These are phyloP conservation scores for Microcera coccophila DNA, from an alignment of 2,329 filamentous ascomycete genomes.

Conservation along the genomic window DNA sequence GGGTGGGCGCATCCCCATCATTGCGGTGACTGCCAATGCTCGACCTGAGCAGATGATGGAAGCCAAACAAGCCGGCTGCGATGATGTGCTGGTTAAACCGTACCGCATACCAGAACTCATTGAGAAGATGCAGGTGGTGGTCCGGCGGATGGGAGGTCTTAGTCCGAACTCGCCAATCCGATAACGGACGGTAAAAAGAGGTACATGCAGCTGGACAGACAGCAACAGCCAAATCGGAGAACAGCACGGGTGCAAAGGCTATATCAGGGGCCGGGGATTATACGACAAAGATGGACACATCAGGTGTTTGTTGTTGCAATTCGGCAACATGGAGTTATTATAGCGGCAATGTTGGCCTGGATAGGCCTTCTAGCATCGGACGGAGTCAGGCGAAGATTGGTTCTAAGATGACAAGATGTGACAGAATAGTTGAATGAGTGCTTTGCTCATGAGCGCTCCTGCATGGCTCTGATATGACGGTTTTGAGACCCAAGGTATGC, in stretches of 20 bases:
- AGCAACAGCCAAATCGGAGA: constrained; percentile 11
- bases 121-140: constrained; percentile 54
- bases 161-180: constrained; percentile 28
- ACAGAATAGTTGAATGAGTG: too few relatives aligned
- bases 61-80: constrained; percentile 50
- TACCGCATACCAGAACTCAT: constrained; percentile 61
- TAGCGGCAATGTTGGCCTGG: neutral
- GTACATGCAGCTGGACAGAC: constrained; percentile 13
- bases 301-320: neutral
- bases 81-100: constrained; percentile 69
- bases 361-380: neutral
- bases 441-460: too few relatives aligned
- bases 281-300: neutral
- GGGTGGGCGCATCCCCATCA: constrained; percentile 56
- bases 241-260: neutral
- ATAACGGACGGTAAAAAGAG: constrained; percentile 9
- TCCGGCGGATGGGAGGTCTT: constrained; percentile 31
- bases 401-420: too few relatives aligned
- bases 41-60: constrained; percentile 56
- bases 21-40: constrained; percentile 66
- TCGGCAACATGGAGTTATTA: neutral
- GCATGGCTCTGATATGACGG: too few relatives aligned
- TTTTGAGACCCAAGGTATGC: too few relatives aligned
- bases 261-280: neutral
- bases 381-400: neutral